A percentile compares a stretch with the other conserved stretches of the same genome.
phyloP scores from a whole-genome alignment of 805 yeast genomes.

The Candida montana region DNA sequence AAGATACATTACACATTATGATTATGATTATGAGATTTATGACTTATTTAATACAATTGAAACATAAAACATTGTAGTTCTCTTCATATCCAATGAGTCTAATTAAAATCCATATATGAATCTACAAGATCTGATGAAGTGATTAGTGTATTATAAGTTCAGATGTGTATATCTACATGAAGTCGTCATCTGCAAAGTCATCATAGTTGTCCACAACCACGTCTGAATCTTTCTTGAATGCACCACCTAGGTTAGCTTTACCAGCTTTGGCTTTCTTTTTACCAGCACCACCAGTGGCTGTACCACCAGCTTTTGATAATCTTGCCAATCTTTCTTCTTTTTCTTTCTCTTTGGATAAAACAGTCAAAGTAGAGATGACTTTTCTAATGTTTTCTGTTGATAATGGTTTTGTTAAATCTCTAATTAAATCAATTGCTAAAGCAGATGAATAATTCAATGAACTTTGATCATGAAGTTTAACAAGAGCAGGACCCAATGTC shows the following conservation, averaged over 20 bases:
- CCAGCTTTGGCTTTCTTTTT: constrained; percentile 81
- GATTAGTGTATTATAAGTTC: too few species aligned
- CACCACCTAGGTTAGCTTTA: constrained; percentile 59
- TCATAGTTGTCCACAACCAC: constrained; percentile 47
- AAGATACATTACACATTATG: too few species aligned
- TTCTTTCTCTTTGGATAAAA: constrained; percentile 77
- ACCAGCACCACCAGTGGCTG: constrained; percentile 89
- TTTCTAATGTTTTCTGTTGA: constrained; percentile 78
- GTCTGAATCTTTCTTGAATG: constrained; percentile 59
- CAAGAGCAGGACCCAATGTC: constrained; percentile 57
- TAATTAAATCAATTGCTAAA: constrained; percentile 77
- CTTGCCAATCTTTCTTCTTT: constrained; percentile 87
- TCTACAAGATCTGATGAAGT: too few species aligned
- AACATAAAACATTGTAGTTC: too few species aligned
- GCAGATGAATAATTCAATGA: constrained; percentile 63
- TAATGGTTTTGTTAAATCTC: constrained; percentile 81
- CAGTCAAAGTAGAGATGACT: constrained; percentile 78
- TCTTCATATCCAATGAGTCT: too few species aligned
- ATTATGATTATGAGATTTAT: too few species aligned
- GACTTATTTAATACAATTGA: too few species aligned
- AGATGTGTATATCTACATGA: constrained; percentile 63
- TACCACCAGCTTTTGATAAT: constrained; percentile 74
- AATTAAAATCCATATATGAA: too few species aligned
- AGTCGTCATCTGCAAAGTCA: constrained; percentile 63
- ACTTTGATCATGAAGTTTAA: constrained; percentile 55